Evolutionary conservation across 257 asterid species (phyloP).

Genomic region (Fraxinus cuspidata): DNA sequence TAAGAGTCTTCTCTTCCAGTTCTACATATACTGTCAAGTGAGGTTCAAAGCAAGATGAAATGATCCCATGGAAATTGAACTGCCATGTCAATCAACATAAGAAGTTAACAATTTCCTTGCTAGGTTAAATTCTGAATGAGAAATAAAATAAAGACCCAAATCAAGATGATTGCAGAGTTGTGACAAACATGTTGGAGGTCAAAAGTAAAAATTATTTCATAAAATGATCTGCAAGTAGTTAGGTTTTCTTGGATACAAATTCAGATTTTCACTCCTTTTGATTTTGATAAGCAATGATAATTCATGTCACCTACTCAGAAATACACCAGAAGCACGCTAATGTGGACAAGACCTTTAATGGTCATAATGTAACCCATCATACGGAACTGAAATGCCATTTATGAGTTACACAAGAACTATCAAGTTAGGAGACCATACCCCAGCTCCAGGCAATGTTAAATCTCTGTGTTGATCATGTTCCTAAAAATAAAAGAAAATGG

Average conservation of each 20-base stretch:
- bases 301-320: background rate
- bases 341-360: slow-evolving; percentile 13
- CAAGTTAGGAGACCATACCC: slow-evolving; percentile 54
- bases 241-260: background rate
- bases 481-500: slow-evolving; percentile 42
- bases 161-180: slow-evolving; percentile 8
- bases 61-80: slow-evolving; percentile 96
- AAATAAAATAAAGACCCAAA: slow-evolving; percentile 18
- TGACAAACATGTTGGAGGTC: background rate
- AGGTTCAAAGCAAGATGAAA: slow-evolving; percentile 97
- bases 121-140: slow-evolving; percentile 23
- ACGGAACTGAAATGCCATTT: slow-evolving; percentile 4
- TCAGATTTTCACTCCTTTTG: background rate
- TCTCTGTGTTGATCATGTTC: slow-evolving; percentile 71
- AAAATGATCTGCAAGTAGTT: background rate
- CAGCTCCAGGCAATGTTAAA: slow-evolving; percentile 88
- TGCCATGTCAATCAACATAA: slow-evolving; percentile 46
- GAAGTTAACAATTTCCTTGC: slow-evolving; percentile 11
- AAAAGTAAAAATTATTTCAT: background rate
- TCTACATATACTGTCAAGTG: slow-evolving; percentile 86
- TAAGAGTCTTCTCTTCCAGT: slow-evolving; percentile 94
- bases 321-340: background rate
- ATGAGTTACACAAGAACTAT: slow-evolving; percentile 18
- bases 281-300: background rate
- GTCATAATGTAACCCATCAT: background rate